Evolutionary conservation across 805 yeast genomes (phyloP).

Genomic region (Metschnikowia noctiluminum): DNA sequence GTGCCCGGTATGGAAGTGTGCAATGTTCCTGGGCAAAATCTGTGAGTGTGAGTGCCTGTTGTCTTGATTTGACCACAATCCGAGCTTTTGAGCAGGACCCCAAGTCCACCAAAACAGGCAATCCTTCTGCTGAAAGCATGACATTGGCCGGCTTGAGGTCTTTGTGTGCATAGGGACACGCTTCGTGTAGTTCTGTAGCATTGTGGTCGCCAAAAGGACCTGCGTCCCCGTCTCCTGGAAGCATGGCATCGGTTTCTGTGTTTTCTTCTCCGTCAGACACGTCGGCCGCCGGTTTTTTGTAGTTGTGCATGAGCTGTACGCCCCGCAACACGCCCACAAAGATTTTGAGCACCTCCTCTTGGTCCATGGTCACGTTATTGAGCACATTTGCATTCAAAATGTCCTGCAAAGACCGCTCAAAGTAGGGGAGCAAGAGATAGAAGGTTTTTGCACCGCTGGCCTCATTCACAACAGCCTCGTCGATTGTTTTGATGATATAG

Average conservation of each 20-base stretch:
- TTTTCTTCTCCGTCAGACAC: constrained; percentile 15
- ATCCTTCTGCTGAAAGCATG: constrained; percentile 69
- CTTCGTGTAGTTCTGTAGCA: constrained; percentile 50
- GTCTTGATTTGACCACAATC: constrained; percentile 50
- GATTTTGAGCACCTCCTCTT: constrained; percentile 58
- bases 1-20: constrained; percentile 84
- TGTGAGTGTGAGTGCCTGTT: constrained; percentile 70
- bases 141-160: constrained; percentile 89
- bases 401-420: constrained; percentile 72
- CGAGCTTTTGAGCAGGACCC: constrained; percentile 76
- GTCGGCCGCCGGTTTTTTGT: constrained; percentile 30
- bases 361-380: constrained; percentile 50
- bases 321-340: constrained; percentile 74
- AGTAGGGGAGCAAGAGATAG: constrained; percentile 77
- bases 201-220: constrained; percentile 12
- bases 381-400: constrained; percentile 63
- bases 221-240: constrained; percentile 26
- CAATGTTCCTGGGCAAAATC: constrained; percentile 84
- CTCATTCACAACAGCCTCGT: constrained; percentile 69
- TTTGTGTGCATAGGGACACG: constrained; percentile 74
- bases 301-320: constrained; percentile 69
- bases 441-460: constrained; percentile 77
- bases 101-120: constrained; percentile 78
- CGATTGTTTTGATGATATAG: constrained; percentile 64
- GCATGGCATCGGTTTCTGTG: constrained; percentile 14